phyloP scores from a whole-genome alignment of 2,329 filamentous ascomycete genomes.

The Epichloe typhina region DNA sequence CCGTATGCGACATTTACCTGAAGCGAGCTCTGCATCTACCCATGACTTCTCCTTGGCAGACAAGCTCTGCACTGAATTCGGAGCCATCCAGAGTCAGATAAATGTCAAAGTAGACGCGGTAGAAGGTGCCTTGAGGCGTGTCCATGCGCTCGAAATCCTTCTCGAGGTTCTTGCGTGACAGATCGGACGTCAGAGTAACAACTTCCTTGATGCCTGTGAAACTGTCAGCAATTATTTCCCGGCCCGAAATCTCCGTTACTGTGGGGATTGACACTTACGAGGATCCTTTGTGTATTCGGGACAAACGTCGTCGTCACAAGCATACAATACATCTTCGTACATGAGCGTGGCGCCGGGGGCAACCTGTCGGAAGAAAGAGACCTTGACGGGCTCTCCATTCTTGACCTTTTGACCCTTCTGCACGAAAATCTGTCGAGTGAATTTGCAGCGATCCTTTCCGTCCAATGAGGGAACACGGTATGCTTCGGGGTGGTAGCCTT shows the following conservation, averaged over 20 bases:
- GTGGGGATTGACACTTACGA: constrained; percentile 49
- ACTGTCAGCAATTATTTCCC: constrained; percentile 13
- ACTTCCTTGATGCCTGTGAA: constrained; percentile 89
- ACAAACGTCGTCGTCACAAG: constrained; percentile 94
- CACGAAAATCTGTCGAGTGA: constrained; percentile 95
- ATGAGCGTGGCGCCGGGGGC: constrained; percentile 94
- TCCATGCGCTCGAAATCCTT: constrained; percentile 99
- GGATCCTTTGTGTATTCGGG: constrained; percentile 99
- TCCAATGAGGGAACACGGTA: constrained; percentile 95
- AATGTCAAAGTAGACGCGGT: constrained; percentile 67
- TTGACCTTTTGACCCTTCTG: constrained; percentile 98
- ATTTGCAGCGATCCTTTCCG: constrained; percentile 96
- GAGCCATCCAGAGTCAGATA: constrained; percentile 93
- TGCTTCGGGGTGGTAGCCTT: constrained; percentile 94
- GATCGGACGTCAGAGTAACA: constrained; percentile 89
- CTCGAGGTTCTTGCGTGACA: constrained; percentile 95
- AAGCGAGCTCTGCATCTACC: constrained; percentile 89
- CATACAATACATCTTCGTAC: constrained; percentile 98
- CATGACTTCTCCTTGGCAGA: constrained; percentile 99
- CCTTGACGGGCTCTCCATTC: constrained; percentile 97
- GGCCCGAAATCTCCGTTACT: no score
- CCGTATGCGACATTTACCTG: constrained; percentile 29
- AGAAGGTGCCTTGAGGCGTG: constrained; percentile 92
- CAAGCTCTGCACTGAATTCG: constrained; percentile 94
- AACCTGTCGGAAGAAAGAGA: constrained; percentile 96